phyloP scores from a whole-genome alignment of 176 grass and related monocot species.

The Bonia amplexicaulis region DNA sequence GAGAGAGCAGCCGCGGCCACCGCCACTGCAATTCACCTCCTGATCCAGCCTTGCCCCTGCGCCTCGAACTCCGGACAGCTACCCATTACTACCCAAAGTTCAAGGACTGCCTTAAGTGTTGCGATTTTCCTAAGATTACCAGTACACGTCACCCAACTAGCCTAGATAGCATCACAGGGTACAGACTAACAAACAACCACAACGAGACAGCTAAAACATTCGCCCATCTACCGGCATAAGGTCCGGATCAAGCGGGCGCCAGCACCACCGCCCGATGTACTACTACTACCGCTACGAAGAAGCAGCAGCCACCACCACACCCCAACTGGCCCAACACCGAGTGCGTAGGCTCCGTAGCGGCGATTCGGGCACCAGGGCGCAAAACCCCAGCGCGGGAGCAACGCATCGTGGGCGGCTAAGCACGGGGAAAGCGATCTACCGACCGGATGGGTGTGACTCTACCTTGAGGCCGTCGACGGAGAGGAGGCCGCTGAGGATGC shows the following conservation, averaged over 20 bases:
- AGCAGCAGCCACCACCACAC: neutral
- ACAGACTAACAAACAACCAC: neutral
- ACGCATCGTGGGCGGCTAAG: neutral
- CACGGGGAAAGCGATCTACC: neutral
- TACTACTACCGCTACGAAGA: neutral
- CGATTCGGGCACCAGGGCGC: neutral
- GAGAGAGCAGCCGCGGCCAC: neutral
- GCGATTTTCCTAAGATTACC: neutral
- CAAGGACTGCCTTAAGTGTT: neutral
- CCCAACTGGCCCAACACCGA: neutral
- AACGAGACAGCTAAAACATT: neutral
- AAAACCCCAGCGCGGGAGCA: neutral
- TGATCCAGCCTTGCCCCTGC: neutral
- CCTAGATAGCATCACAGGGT: neutral
- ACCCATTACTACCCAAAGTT: neutral
- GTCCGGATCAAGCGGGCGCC: neutral
- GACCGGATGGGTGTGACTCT: neutral
- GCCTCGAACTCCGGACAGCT: neutral
- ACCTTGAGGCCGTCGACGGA: slow-evolving; percentile 98
- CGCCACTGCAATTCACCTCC: neutral
- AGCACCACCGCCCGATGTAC: slow-evolving; percentile 13
- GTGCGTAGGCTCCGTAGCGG: neutral
- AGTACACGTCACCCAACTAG: neutral
- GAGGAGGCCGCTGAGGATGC: slow-evolving; percentile 98
- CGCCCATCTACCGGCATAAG: neutral